Conservation (phyloP, 805 yeast genomes). For the Candida taoyuanica region DNA sequence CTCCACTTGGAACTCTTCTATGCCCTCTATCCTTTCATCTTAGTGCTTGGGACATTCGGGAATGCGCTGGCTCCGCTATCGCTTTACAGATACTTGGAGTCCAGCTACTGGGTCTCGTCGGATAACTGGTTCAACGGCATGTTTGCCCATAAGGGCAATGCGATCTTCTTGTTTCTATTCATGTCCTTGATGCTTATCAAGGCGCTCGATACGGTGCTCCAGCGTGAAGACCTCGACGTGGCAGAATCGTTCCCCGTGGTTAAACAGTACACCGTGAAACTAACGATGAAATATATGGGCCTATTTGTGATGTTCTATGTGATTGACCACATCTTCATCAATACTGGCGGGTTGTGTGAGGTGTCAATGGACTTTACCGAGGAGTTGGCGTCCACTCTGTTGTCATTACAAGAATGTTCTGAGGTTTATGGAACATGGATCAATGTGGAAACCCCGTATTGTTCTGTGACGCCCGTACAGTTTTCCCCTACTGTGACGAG, state of each 20-base stretch:
- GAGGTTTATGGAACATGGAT: slow-evolving; percentile 23
- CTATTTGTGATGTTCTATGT: slow-evolving; percentile 5
- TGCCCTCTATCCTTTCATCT: background rate
- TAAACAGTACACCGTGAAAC: background rate
- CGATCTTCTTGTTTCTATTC: background rate
- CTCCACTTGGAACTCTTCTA: background rate
- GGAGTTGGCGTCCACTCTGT: background rate
- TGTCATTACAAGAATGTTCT: slow-evolving; percentile 7
- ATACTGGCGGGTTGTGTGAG: slow-evolving; percentile 15
- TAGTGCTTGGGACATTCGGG: background rate
- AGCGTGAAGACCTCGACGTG: background rate
- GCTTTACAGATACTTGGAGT: too few species aligned
- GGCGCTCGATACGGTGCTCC: background rate
- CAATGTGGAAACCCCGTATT: slow-evolving; percentile 9
- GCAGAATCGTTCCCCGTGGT: background rate
- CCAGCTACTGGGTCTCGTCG: slow-evolving; percentile 1
- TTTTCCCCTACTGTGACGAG: slow-evolving; percentile 19
- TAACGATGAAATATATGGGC: background rate
- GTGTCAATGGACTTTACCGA: slow-evolving; percentile 1
- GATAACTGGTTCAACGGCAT: background rate
- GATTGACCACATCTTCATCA: slow-evolving; percentile 14
- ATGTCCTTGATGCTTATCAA: background rate
- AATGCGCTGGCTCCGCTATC: background rate
- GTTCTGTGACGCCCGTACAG: slow-evolving; percentile 15
- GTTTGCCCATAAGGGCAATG: background rate